Evolutionary conservation across 345 rosid genomes (phyloP).

Genomic region (Passiflora organensis): DNA sequence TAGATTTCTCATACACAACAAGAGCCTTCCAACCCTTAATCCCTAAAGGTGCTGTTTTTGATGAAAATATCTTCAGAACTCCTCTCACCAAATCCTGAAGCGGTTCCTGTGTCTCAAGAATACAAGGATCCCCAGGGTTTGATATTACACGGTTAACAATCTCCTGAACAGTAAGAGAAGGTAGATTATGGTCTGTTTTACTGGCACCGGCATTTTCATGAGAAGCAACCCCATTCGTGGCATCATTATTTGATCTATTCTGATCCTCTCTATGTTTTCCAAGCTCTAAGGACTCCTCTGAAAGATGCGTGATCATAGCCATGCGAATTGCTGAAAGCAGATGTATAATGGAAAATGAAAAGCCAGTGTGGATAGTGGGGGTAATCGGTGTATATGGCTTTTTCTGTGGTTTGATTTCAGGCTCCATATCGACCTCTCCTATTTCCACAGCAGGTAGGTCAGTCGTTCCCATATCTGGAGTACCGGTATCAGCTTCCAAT

Average conservation of each 20-base stretch:
- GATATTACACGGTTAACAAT: constrained; percentile 81
- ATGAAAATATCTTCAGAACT: constrained; percentile 80
- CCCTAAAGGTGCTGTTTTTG: constrained; percentile 92
- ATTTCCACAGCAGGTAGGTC: constrained; percentile 46
- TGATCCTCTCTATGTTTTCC: constrained; percentile 46
- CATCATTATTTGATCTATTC: constrained; percentile 39
- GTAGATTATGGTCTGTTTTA: constrained; percentile 45
- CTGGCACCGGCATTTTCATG: constrained; percentile 36
- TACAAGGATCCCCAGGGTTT: constrained; percentile 92
- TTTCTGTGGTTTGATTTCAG: constrained; percentile 67
- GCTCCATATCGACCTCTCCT: constrained; percentile 48
- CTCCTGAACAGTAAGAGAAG: constrained; percentile 78
- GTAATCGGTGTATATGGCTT: constrained; percentile 81
- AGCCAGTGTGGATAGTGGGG: constrained; percentile 89
- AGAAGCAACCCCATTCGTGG: constrained; percentile 38
- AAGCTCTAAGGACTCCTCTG: constrained; percentile 61
- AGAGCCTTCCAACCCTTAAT: constrained; percentile 98
- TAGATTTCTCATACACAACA: constrained; percentile 65
- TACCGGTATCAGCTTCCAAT: constrained; percentile 43
- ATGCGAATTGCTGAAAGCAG: constrained; percentile 93
- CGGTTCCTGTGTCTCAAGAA: constrained; percentile 93
- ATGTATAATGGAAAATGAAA: constrained; percentile 92
- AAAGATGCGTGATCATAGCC: constrained; percentile 63
- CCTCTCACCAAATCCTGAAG: constrained; percentile 96
- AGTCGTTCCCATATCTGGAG: constrained; percentile 45